These are phyloP conservation scores for Penicillium atrosanguineum DNA, from an alignment of 495 filamentous ascomycete species.

Conservation along the genomic window DNA sequence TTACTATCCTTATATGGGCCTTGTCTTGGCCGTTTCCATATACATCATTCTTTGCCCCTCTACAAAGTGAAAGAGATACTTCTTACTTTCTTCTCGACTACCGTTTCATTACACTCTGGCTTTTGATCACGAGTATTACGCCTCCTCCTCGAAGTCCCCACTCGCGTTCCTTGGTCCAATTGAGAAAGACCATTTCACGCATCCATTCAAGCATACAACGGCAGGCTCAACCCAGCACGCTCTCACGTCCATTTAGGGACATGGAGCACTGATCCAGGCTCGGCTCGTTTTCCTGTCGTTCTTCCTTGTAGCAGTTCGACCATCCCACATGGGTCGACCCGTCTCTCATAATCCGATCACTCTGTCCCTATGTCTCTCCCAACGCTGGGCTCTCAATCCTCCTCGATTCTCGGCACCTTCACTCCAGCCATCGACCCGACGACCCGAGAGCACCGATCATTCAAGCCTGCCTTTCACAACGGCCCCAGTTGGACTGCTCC, in stretches of 20 bases:
- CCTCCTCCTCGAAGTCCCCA: neutral
- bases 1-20: conserved; percentile 39
- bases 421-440: conserved; percentile 28
- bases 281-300: conserved; percentile 7
- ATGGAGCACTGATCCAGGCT: neutral
- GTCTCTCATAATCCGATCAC: neutral
- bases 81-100: conserved; percentile 2
- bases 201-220: neutral
- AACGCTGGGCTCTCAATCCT: conserved; percentile 27
- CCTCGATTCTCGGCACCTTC: conserved; percentile 27
- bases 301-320: conserved; percentile 3
- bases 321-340: conserved; percentile 25
- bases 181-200: conserved; percentile 5
- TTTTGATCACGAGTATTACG: neutral
- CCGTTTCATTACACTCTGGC: conserved; percentile 12
- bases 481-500: conserved; percentile 36
- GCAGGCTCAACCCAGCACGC: neutral
- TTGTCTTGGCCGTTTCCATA: conserved; percentile 26
- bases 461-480: conserved; percentile 19
- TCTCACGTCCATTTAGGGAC: neutral
- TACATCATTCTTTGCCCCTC: conserved; percentile 27
- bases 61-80: conserved; percentile 4
- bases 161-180: conserved; percentile 16
- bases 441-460: conserved; percentile 8
- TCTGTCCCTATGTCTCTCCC: conserved; percentile 38